Conservation (phyloP, 768 basidiomycete genomes). For the Lenzites betulinus region DNA sequence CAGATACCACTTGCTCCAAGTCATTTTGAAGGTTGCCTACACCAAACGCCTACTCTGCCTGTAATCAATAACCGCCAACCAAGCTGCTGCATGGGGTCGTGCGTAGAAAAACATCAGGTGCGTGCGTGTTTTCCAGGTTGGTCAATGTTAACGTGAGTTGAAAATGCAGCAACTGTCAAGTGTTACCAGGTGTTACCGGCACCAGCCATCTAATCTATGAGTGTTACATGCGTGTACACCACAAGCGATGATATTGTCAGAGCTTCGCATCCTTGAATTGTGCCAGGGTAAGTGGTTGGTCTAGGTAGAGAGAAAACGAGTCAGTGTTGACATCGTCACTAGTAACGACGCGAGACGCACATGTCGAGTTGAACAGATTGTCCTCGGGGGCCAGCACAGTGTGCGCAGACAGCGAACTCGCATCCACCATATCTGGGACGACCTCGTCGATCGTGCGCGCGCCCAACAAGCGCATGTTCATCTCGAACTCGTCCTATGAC, state of each 20-base stretch:
- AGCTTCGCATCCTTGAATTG: conserved; percentile 26
- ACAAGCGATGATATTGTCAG: background rate
- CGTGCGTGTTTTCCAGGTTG: too few species aligned
- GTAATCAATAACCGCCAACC: too few species aligned
- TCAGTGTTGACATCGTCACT: background rate
- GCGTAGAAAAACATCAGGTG: too few species aligned
- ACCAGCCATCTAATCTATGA: too few species aligned
- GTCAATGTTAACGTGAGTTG: too few species aligned
- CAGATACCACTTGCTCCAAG: too few species aligned
- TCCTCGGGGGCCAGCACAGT: conserved; percentile 66
- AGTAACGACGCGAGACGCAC: conserved; percentile 50
- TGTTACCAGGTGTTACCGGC: too few species aligned
- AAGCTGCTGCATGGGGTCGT: too few species aligned
- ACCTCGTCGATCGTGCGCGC: conserved; percentile 78
- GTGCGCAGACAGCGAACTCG: conserved; percentile 64
- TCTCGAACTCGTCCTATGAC: conserved; percentile 90
- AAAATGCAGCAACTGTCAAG: too few species aligned
- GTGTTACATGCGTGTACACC: too few species aligned
- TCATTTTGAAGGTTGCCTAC: too few species aligned
- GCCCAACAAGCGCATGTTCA: conserved; percentile 92
- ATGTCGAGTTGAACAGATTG: conserved; percentile 72
- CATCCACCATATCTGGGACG: conserved; percentile 86
- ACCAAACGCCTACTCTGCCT: too few species aligned
- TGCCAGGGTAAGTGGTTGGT: conserved; percentile 24
- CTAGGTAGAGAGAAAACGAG: conserved; percentile 2